Conservation (phyloP, 169 alveolate species). For the Theileria orientalis region DNA sequence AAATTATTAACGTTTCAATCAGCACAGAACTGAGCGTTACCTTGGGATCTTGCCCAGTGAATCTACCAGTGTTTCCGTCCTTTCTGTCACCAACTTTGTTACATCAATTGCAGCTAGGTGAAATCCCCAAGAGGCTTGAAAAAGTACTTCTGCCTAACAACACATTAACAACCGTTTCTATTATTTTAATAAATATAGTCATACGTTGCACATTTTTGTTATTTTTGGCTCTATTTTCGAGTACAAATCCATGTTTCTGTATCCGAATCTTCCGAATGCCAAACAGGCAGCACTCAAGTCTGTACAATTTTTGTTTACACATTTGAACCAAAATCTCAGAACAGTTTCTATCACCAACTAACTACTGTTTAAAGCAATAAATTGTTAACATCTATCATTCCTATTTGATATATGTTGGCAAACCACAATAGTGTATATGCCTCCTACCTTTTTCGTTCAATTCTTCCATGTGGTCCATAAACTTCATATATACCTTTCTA, state of each 20-base stretch:
- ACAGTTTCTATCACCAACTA: no score
- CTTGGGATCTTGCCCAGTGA: slow-evolving; percentile 26
- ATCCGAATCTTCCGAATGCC: slow-evolving; percentile 62
- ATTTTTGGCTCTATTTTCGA: slow-evolving; percentile 5
- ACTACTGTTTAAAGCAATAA: no score
- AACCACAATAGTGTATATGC: background rate
- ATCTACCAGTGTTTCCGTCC: slow-evolving; percentile 9
- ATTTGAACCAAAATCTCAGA: no score
- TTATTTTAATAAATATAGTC: no score
- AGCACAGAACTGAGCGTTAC: background rate
- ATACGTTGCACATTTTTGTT: background rate
- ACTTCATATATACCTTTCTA: slow-evolving; percentile 23
- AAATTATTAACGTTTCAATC: background rate
- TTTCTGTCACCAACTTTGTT: slow-evolving; percentile 10
- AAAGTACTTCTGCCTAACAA: slow-evolving; percentile 45
- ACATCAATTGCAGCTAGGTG: slow-evolving; percentile 48
- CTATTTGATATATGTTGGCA: no score
- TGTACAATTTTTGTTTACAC: background rate
- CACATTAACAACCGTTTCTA: background rate
- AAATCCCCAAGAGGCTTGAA: slow-evolving; percentile 63
- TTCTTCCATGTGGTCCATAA: slow-evolving; percentile 4
- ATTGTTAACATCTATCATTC: no score
- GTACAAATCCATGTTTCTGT: slow-evolving; percentile 24
- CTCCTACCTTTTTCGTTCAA: slow-evolving; percentile 27
- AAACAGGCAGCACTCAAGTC: slow-evolving; percentile 50